phyloP scores from a whole-genome alignment of 1,139 yeast species.

The Suhomyces chickasaworum region DNA sequence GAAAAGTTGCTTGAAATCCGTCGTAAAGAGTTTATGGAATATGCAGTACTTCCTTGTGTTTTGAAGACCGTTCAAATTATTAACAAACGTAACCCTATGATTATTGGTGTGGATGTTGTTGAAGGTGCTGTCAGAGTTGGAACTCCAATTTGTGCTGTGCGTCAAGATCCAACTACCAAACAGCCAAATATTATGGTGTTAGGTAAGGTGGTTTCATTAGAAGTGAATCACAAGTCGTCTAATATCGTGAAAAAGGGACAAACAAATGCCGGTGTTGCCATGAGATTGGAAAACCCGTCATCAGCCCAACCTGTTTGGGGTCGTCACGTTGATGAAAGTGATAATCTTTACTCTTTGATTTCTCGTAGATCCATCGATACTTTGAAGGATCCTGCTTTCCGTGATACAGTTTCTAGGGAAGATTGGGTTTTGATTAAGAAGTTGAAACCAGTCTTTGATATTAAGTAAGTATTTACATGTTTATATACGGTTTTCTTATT shows the following conservation, averaged over 20 bases:
- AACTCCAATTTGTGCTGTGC: conserved; percentile 94
- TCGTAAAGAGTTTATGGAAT: conserved; percentile 84
- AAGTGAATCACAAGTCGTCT: conserved; percentile 87
- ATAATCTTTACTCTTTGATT: conserved; percentile 82
- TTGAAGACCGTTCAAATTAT: conserved; percentile 92
- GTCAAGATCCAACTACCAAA: conserved; percentile 82
- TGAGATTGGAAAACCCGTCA: conserved; percentile 92
- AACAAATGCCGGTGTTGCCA: conserved; percentile 97
- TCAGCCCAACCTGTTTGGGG: conserved; percentile 98
- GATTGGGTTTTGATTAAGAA: conserved; percentile 93
- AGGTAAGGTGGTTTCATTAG: conserved; percentile 86
- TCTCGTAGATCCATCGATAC: conserved; percentile 91
- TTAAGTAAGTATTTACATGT: conserved; percentile 44
- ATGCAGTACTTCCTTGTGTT: conserved; percentile 94
- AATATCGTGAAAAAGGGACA: conserved; percentile 89
- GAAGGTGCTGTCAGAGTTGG: conserved; percentile 91
- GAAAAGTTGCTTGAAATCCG: conserved; percentile 82
- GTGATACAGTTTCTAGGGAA: conserved; percentile 89
- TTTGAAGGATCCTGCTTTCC: conserved; percentile 97
- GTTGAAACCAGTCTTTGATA: conserved; percentile 84
- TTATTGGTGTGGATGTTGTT: conserved; percentile 94
- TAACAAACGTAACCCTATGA: conserved; percentile 99
- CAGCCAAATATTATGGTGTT: conserved; percentile 70
- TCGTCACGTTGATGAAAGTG: conserved; percentile 95
- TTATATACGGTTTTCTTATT: background rate